These are phyloP conservation scores for Cercospora beticola DNA, from an alignment of 2,329 filamentous ascomycete species.

Conservation along the genomic window DNA sequence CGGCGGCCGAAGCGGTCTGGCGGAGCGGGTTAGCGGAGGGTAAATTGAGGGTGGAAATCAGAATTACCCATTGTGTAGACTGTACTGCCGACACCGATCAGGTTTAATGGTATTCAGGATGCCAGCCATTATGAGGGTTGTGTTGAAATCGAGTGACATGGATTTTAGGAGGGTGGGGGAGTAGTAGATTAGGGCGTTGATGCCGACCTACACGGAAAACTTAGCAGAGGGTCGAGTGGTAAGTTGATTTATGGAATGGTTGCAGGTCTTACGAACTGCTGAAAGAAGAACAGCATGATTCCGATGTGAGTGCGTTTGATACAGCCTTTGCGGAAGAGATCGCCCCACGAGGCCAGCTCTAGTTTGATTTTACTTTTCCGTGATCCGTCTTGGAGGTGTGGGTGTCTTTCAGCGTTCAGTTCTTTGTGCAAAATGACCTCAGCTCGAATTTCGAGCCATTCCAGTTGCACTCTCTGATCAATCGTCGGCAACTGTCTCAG, in stretches of 20 bases:
- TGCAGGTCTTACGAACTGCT: constrained; percentile 29
- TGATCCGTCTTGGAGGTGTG: constrained; percentile 31
- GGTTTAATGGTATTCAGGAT: constrained; percentile 47
- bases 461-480: constrained; percentile 53
- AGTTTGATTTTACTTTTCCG: constrained; percentile 41
- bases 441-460: constrained; percentile 55
- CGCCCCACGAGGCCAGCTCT: constrained; percentile 48
- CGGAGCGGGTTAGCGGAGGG: not conserved
- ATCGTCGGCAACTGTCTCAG: constrained; percentile 44
- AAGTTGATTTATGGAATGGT: no score
- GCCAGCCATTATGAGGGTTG: constrained; percentile 44
- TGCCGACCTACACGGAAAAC: constrained; percentile 42
- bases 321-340: constrained; percentile 50
- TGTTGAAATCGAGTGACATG: constrained; percentile 41
- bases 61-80: constrained; percentile 48
- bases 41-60: no score
- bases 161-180: constrained; percentile 46
- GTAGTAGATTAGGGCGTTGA: constrained; percentile 52
- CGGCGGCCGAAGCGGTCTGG: constrained; percentile 43
- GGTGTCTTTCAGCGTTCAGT: constrained; percentile 42
- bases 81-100: constrained; percentile 43
- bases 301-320: constrained; percentile 54
- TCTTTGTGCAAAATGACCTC: constrained; percentile 56
- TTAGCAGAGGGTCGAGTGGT: not conserved
- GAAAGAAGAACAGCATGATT: constrained; percentile 57